Conservation (phyloP, 805 yeast species). For the Scheffersomyces stipitis region DNA sequence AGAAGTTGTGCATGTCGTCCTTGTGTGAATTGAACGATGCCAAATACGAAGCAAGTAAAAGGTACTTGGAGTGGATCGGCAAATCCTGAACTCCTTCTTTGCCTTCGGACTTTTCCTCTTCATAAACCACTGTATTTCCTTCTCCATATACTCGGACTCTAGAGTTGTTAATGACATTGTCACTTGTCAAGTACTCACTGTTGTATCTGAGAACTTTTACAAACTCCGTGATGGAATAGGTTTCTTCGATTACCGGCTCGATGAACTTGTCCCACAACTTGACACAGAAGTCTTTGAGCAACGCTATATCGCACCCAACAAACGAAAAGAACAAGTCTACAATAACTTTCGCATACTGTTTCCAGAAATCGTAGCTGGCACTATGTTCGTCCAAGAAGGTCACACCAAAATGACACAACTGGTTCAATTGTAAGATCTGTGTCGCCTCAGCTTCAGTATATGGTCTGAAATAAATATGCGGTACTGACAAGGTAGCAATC, state of each 20-base stretch:
- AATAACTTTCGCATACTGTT: constrained; percentile 42
- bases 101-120: constrained; percentile 14
- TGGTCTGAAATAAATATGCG: constrained; percentile 38
- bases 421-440: constrained; percentile 34
- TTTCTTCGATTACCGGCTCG: constrained; percentile 23
- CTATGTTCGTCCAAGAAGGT: constrained; percentile 12
- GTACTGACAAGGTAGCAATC: constrained; percentile 38
- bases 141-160: constrained; percentile 24
- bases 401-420: constrained; percentile 22
- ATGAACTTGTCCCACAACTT: constrained; percentile 36
- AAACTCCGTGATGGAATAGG: constrained; percentile 26
- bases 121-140: constrained; percentile 15
- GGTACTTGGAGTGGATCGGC: constrained; percentile 61
- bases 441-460: constrained; percentile 38
- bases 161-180: constrained; percentile 31
- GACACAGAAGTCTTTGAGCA: constrained; percentile 30
- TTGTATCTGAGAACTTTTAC: constrained; percentile 34
- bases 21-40: constrained; percentile 76
- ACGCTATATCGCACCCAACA: constrained; percentile 43
- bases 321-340: constrained; percentile 46
- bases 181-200: constrained; percentile 25
- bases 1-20: constrained; percentile 67
- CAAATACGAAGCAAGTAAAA: constrained; percentile 78
- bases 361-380: constrained; percentile 32
- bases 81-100: constrained; percentile 39